These are phyloP conservation scores for Syzygium oleosum DNA, from an alignment of 345 rosid genomes.

Conservation along the genomic window DNA sequence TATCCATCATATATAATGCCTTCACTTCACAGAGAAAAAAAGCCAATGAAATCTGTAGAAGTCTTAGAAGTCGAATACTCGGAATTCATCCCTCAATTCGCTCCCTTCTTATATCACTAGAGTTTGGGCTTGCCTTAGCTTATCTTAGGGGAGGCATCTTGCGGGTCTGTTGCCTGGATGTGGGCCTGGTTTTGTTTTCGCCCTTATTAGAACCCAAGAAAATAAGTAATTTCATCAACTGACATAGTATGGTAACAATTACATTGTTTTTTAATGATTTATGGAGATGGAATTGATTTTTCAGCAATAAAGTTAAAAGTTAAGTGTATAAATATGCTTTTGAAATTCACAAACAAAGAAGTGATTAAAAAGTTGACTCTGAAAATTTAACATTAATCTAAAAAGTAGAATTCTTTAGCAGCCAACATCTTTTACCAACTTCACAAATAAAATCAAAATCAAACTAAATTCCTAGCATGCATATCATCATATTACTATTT, in stretches of 20 bases:
- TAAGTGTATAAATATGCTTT: neutral
- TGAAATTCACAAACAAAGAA: no score
- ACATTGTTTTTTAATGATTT: neutral
- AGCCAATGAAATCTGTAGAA: no score
- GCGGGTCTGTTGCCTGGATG: no score
- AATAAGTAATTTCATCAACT: neutral
- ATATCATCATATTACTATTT: neutral
- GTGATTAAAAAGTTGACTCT: no score
- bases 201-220: neutral
- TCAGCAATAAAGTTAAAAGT: neutral
- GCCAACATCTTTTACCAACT: neutral
- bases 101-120: no score
- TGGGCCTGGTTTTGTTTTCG: neutral
- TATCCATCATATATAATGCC: no score
- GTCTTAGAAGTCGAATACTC: no score
- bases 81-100: no score
- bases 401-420: no score
- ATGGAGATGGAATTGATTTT: neutral
- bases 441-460: neutral
- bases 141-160: no score
- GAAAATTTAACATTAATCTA: neutral
- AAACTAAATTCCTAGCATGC: neutral
- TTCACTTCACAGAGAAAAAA: no score
- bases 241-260: neutral
- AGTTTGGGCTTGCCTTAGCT: no score